Base-by-base conservation (phyloP, 2,329 filamentous ascomycete genomes). In the Corniculantispora saksenae region DNA sequence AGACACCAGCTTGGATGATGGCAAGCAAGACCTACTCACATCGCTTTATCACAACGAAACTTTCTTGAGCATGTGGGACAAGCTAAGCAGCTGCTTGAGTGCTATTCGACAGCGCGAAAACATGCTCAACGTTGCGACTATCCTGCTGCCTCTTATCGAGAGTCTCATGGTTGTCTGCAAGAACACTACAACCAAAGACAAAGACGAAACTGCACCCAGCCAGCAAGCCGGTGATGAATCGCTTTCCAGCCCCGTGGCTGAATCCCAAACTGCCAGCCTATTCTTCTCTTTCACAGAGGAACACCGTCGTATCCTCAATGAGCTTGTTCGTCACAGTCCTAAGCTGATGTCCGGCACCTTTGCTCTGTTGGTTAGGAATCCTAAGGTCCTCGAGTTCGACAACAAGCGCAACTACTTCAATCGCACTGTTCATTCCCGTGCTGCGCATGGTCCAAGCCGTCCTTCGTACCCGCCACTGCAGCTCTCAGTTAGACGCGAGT, bases 331-430 rank as follows among this genome's bases (percentile, higher is more conserved):
- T 69, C 93, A 97, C 74, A 98, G 97, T 70, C 95, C 96, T 35
- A 97, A 97, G 77, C 87, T 99, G 69, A 99, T 99, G 96, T 97
- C 94, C 66, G 95, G 95, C 61, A 97, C 94, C 3, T 97, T 99
- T 79, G 94, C 94, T 13, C 84, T 99, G 19, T 81, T 99, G 56
- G 95, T 98, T 68, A 97, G 97, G 83, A 99, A 99, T 74, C 96
- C 95, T 29, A 99, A 98, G 84, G 96, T 99, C 3, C 83, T 99
- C 15, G 95, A 99, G 75, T 99, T 99, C 73, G 95, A 99, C 81
- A 99, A 99, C 82, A 99, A 99, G 83, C 93, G 95, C 72, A 98
- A 97, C 80, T 99, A 96, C 84, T 99, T 99, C 83, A 97, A 89
- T 75, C 91, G 95, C 67, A 94, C 93, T 73, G 89, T 99, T 13